phyloP scores from a whole-genome alignment of 2,329 filamentous ascomycete genomes.

The Zymoseptoria passerinii region DNA sequence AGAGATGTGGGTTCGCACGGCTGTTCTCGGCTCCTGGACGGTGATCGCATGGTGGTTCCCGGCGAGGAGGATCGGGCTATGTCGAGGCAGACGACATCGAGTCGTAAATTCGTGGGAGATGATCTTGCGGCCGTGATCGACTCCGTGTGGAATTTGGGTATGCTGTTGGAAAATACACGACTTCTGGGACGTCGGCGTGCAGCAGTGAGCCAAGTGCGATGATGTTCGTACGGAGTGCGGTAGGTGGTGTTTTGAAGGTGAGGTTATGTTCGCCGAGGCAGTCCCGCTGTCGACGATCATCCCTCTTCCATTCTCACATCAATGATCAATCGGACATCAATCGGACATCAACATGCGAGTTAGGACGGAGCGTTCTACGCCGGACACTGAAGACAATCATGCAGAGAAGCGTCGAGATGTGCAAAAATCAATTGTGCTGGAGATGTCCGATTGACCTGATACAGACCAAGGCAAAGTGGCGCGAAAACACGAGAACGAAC shows the following conservation, averaged over 20 bases:
- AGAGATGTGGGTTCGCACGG: neutral
- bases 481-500: neutral
- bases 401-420: neutral
- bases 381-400: neutral
- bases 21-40: neutral
- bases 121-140: neutral
- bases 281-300: neutral
- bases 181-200: neutral
- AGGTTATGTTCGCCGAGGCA: neutral
- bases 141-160: neutral
- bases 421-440: neutral
- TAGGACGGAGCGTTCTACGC: no score
- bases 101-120: neutral
- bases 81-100: neutral
- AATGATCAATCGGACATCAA: neutral
- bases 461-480: neutral
- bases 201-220: neutral
- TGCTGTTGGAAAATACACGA: neutral
- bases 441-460: neutral
- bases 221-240: neutral
- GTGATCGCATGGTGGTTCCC: neutral
- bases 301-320: no score
- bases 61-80: neutral
- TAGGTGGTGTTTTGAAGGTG: neutral
- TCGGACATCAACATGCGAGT: neutral